phyloP scores from a whole-genome alignment of 202 grass and related monocot species.

The Saccharum hybrid region DNA sequence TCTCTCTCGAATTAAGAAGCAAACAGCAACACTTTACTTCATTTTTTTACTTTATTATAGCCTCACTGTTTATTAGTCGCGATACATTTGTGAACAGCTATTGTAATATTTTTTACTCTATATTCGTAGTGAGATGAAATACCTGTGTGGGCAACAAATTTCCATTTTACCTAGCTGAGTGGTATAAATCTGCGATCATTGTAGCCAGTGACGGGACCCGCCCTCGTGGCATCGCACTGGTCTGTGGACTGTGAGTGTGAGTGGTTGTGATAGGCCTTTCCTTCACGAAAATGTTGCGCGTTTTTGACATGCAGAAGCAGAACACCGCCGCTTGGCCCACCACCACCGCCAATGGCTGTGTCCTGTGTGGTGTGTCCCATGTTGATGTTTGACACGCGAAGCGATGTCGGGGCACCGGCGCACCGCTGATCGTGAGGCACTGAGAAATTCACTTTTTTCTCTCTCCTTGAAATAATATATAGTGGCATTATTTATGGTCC shows the following conservation, averaged over 20 bases:
- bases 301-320: neutral
- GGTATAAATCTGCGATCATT: neutral
- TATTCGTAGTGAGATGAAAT: too few relatives aligned
- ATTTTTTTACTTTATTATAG: neutral
- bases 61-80: neutral
- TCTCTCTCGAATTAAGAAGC: neutral
- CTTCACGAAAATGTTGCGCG: neutral
- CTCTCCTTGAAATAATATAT: too few relatives aligned
- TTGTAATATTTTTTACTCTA: neutral
- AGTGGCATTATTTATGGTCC: too few relatives aligned
- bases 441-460: neutral
- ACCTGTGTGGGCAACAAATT: neutral
- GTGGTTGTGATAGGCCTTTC: neutral
- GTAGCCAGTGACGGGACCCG: neutral
- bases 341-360: neutral
- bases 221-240: neutral
- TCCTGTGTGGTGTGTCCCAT: neutral
- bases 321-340: neutral
- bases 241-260: neutral
- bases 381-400: neutral
- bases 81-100: constrained; percentile 1
- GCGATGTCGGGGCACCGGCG: neutral
- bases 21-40: neutral
- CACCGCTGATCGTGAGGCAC: neutral
- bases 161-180: neutral